These are phyloP conservation scores for Aspergillus texensis DNA, from an alignment of 2,329 filamentous ascomycete species.

Conservation along the genomic window DNA sequence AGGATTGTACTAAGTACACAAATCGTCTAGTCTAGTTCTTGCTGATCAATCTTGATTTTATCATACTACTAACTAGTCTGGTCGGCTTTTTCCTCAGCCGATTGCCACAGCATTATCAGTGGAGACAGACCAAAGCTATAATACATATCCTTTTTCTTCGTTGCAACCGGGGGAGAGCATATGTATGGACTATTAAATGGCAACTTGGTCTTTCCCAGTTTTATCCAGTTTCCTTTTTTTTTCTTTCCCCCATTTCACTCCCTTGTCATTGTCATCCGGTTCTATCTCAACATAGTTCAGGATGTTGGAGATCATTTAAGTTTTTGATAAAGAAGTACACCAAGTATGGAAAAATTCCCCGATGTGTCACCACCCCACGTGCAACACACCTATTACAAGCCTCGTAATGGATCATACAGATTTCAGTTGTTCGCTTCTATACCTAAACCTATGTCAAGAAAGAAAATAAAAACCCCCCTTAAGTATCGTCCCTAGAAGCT, in stretches of 20 bases:
- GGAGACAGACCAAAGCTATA: background rate
- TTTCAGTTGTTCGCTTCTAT: conserved; percentile 4
- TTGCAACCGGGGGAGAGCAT: background rate
- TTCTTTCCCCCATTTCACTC: background rate
- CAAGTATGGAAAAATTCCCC: background rate
- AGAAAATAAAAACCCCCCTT: background rate
- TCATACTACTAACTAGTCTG: background rate
- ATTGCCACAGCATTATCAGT: conserved; percentile 2
- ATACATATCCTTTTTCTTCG: background rate
- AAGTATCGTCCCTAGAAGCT: background rate
- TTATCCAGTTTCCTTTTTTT: too few relatives aligned
- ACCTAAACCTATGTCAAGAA: background rate
- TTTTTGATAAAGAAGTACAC: background rate
- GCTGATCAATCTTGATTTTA: background rate
- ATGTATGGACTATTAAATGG: background rate
- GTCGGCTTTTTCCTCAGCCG: background rate
- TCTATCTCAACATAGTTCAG: background rate
- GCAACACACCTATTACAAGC: background rate
- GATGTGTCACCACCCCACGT: background rate
- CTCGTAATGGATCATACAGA: background rate
- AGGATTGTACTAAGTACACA: background rate
- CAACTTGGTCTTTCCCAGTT: background rate
- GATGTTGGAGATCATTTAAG: background rate
- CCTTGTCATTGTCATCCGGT: background rate
- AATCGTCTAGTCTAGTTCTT: background rate